Evolutionary conservation across 768 basidiomycete genomes (phyloP), one percentile per base, ranked within the genome.

Genomic region (Mycena belliarum): DNA sequence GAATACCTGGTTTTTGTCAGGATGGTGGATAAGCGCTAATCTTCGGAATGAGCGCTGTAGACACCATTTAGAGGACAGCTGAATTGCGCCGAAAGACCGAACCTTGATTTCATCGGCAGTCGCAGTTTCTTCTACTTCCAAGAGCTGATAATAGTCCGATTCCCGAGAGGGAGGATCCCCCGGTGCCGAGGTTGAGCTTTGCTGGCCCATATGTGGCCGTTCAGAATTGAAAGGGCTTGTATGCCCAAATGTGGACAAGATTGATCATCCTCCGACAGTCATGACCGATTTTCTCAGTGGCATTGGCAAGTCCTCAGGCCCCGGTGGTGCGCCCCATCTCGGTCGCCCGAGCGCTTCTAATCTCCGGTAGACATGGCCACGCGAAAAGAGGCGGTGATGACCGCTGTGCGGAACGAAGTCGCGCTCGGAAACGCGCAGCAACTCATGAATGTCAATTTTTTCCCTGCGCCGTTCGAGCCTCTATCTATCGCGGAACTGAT

Each of bases 61-160:
- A 45, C n/a, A n/a, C 42, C n/a, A 29, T 33, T 28, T 26, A 58
- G 43, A 32, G 28, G 24, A 44, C 51, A 43, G n/a, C n/a, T n/a
- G n/a, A 37, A 41, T 35, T 35, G 33, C 4, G 20, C 35, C 50
- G 46, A 24, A 35, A 37, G n/a, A 23, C 44, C 49, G 41, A 26
- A 85, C 95, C 81, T 88, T 95, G 74, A 98, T 96, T 70, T 98
- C 95, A 41, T 95, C 93, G 20, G 80, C 72, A 1, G 88, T 88
- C 2, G 94, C 95, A 55, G 85, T 82, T 66, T 95, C 93, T 37
- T 87, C 84, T 1, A 97, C 82, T 41, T 86, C 85, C 4, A 97
- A 77, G 16, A 96, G 79, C 50, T 88, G 76, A 69, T 97, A 97
- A 70, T 95, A 96, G 68, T 95, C 88, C 33, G 38, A 48, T 40